Evolutionary conservation across 2,329 filamentous ascomycete species (phyloP).

Genomic region (Penicillium sp.): DNA sequence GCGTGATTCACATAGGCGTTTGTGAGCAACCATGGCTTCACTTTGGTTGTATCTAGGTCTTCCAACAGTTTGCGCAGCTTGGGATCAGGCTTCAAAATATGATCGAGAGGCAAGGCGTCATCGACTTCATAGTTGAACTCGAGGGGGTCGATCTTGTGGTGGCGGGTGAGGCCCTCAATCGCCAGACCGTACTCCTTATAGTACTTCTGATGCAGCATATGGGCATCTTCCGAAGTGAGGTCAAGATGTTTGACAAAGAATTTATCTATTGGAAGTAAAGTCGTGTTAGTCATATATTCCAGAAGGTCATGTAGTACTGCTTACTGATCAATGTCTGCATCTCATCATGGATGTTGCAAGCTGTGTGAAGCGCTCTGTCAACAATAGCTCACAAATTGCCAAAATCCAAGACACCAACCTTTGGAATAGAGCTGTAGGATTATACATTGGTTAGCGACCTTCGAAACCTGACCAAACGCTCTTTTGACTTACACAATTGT

Average conservation of each 20-base stretch:
- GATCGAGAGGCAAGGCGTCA: conserved; percentile 85
- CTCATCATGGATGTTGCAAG: conserved; percentile 76
- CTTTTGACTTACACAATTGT: conserved; percentile 72
- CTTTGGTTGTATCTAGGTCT: conserved; percentile 78
- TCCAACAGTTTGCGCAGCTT: conserved; percentile 72
- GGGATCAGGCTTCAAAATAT: conserved; percentile 75
- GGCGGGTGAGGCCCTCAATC: conserved; percentile 87
- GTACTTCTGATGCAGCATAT: conserved; percentile 82
- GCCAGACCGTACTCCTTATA: conserved; percentile 96
- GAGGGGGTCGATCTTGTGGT: conserved; percentile 92
- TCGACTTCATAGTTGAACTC: conserved; percentile 95
- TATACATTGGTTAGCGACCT: neutral
- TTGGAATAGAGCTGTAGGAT: conserved; percentile 70
- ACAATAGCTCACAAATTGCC: neutral
- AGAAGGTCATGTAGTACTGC: conserved; percentile 16
- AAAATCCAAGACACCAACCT: conserved; percentile 51
- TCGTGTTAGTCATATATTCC: neutral
- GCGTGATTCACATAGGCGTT: conserved; percentile 94
- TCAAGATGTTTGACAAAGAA: conserved; percentile 70
- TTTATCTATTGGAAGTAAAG: conserved; percentile 43
- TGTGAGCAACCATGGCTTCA: conserved; percentile 90
- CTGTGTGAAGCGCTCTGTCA: conserved; percentile 42
- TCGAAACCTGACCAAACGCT: neutral
- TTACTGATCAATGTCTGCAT: conserved; percentile 78
- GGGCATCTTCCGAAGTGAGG: conserved; percentile 74